Base-by-base conservation (phyloP, 2,329 filamentous ascomycete genomes). In the Paramyrothecium sp. region DNA sequence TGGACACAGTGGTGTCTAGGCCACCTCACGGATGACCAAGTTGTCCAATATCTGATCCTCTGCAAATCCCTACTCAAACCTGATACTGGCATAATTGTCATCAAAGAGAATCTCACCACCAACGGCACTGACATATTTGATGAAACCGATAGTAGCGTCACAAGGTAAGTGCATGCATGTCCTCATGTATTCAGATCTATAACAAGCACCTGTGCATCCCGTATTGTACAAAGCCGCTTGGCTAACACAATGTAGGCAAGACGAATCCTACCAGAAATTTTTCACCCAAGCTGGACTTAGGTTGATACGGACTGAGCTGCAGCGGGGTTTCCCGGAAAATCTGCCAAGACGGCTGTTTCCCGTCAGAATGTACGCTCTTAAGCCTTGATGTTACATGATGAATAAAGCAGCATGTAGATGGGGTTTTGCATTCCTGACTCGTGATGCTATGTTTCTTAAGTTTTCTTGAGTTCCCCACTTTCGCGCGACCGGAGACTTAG, bases 1-100 rank as follows among this genome's bases (percentile, higher is more conserved):
- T 97, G 91, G 91, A 89, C 85, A 54, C 93, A 97, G 73, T 97
- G 93, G 92, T 97, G 92, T 72, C 73, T 94, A 8, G 89, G 91
- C 22, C 89, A 97, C 71, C 76, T 97, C 55, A 92, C 84, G 0
- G 92, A 97, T 69, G 74, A 73, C 8, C 86, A 96, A 70, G 70
- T 97, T 3, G 78, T 89, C 1, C 76, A 75, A 2, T 96, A 88
- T 66, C 73, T 97, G 17, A 64, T 75, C 56, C 79, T 84, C 23
- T 90, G 90, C 69, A 81, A 80, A 51, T 64, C 71, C 0, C 78
- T 59, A 0, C 53, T 78, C 3, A 57, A 57, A 1, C 66, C 68
- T 2, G 68, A 68, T 0, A 65, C 63, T n/a, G 70, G 68, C 0
- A 11, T 75, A 7, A 72, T 77, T 2, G 66, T 77, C 1, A 48